phyloP scores from a whole-genome alignment of 768 basidiomycete genomes.

The Epithele typhae region DNA sequence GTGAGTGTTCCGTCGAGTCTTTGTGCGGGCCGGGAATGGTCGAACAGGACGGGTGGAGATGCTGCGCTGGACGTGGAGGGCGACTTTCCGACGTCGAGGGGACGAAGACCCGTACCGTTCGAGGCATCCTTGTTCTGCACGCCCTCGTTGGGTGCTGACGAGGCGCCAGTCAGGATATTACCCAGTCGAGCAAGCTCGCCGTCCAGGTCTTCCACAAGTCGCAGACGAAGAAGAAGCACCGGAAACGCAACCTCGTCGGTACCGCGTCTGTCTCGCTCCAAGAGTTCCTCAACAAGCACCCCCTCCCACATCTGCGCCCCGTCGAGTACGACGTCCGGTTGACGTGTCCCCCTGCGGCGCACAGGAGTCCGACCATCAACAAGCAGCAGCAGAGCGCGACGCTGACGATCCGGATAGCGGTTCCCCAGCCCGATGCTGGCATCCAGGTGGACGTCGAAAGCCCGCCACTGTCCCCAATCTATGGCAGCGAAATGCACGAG shows the following conservation, averaged over 20 bases:
- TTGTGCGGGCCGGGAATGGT: neutral
- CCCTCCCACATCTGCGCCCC: constrained; percentile 14
- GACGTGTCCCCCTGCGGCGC: constrained; percentile 20
- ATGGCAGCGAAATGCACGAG: neutral
- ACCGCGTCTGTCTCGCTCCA: constrained; percentile 45
- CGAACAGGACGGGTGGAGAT: neutral
- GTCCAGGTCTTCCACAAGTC: constrained; percentile 57
- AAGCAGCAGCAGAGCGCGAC: constrained; percentile 14
- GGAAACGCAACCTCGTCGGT: constrained; percentile 53
- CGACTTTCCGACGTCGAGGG: too few species aligned
- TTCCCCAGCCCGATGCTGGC: neutral
- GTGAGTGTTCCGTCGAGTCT: constrained; percentile 35
- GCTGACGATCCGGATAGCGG: constrained; percentile 15
- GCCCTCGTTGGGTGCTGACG: too few species aligned
- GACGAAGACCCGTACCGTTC: too few species aligned
- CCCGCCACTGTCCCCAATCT: neutral
- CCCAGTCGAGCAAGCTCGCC: constrained; percentile 39
- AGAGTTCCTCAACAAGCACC: constrained; percentile 49
- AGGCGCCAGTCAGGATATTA: constrained; percentile 39
- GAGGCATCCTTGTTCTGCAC: too few species aligned
- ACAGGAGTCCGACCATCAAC: constrained; percentile 16
- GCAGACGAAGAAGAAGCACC: constrained; percentile 58
- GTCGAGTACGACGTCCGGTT: constrained; percentile 19
- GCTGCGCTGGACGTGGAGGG: too few species aligned
- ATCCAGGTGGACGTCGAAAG: neutral